These are phyloP conservation scores for Phyllostachys edulis DNA, from an alignment of 176 grass and related monocot genomes.

Conservation along the genomic window DNA sequence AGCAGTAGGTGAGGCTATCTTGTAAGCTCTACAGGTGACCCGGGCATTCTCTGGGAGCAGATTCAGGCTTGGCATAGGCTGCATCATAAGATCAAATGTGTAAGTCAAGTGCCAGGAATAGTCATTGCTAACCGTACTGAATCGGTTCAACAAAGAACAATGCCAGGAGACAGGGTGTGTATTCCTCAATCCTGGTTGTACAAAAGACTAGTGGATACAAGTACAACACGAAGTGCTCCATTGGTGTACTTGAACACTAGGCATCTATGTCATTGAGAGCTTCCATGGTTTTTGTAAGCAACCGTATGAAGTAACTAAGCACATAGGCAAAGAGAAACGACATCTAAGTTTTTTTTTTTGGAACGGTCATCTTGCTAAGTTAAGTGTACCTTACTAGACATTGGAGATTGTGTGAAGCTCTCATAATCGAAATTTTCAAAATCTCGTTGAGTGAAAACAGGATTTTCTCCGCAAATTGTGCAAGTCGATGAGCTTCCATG, in stretches of 20 bases:
- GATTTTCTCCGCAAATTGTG: slow-evolving; percentile 66
- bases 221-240: neutral
- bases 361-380: neutral
- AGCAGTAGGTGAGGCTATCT: slow-evolving; percentile 61
- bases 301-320: neutral
- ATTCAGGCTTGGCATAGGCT: slow-evolving; percentile 48
- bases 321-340: neutral
- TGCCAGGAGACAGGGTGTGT: neutral
- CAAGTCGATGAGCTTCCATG: slow-evolving; percentile 65
- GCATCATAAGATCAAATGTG: slow-evolving; percentile 20
- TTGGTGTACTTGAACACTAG: neutral
- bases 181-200: neutral
- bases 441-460: slow-evolving; percentile 51
- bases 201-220: neutral
- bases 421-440: slow-evolving; percentile 94
- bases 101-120: neutral
- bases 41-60: slow-evolving; percentile 58
- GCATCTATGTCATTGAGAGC: neutral
- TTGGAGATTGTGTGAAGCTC: slow-evolving; percentile 77
- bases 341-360: neutral
- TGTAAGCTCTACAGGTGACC: slow-evolving; percentile 67
- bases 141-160: neutral
- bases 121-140: neutral
- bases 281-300: neutral
- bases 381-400: slow-evolving; percentile 73